Base-by-base conservation (phyloP, 345 rosid genomes). In the Syzygium aqueum region DNA sequence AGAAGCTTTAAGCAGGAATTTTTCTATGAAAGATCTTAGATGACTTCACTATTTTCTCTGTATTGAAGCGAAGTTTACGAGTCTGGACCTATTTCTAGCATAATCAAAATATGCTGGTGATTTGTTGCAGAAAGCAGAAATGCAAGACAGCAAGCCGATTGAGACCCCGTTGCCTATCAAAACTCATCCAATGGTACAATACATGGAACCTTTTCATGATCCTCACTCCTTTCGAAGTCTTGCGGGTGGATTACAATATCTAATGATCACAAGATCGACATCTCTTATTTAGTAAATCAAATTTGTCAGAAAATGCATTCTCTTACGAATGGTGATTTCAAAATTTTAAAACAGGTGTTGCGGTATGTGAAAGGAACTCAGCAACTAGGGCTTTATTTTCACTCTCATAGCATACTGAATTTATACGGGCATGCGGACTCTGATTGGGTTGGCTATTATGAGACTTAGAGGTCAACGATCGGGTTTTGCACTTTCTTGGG, bases 381-480 rank as follows among this genome's bases (percentile, higher is more conserved):
- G 0, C 63, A 57, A 27, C 1, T 10, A 0, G 14, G n/a, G 6
- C 14, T 23, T 57, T 23, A 57, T 57, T n/a, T 57, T 57, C 63
- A 57, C 28, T 57, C 14, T 57, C 23, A 10, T 57, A 57, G 28
- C 63, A 57, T 13, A 23, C 63, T 77, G n/a, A 22, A 77, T 33
- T 30, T 77, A 77, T 43, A 77, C 1, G 15, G 5, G 25, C 33
- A 77, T 43, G 21, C 15, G 1, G 22, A 33, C 83, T 28, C 1
- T 43, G 1, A 77, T 77, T 15, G 0, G 83, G 11, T 10, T 19
- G 0, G 0, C 10, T 77, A 23, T 21, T 43, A 0, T 3, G 0
- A 77, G 83, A 77, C 46, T 33, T 0, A 2, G 5, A 77, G 83
- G 49, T 33, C 46, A 77, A 77, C 11, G 2, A 77, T 1, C 2